Evolutionary conservation across 306 rosid species (phyloP).

Genomic region (Castanea mollissima): DNA sequence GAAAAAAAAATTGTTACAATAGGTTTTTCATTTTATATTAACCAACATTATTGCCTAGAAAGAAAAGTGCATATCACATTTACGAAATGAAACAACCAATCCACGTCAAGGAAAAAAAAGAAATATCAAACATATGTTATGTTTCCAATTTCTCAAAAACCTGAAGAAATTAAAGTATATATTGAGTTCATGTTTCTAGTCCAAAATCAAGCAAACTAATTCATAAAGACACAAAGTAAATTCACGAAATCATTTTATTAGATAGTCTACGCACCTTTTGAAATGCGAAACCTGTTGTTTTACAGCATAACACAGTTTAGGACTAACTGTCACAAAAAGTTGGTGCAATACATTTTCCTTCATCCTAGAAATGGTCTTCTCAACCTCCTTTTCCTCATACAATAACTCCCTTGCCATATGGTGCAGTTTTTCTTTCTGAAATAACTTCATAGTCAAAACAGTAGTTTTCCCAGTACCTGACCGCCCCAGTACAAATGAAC

Average conservation of each 20-base stretch:
- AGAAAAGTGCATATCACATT: too few species aligned
- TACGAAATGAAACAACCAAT: neutral
- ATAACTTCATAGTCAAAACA: conserved; percentile 69
- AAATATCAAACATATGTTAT: too few species aligned
- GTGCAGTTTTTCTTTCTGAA: conserved; percentile 50
- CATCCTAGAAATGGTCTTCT: conserved; percentile 18
- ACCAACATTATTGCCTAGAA: too few species aligned
- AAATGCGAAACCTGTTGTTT: conserved; percentile 58
- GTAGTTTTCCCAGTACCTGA: conserved; percentile 92
- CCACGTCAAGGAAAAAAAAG: too few species aligned
- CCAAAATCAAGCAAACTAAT: neutral
- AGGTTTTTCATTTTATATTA: neutral
- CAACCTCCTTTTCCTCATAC: conserved; percentile 9
- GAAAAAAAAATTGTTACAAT: neutral
- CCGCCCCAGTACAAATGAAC: conserved; percentile 68
- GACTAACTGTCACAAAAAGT: conserved; percentile 78
- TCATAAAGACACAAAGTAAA: neutral
- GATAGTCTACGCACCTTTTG: conserved; percentile 47
- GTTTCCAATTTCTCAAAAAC: too few species aligned
- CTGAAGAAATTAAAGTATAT: too few species aligned
- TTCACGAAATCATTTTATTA: neutral
- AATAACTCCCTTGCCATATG: conserved; percentile 34
- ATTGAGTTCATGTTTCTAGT: neutral
- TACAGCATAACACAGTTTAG: conserved; percentile 65
- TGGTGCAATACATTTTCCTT: conserved; percentile 44